Percentiles rank a stretch among this genome's conserved stretches.
phyloP scores from a whole-genome alignment of 73 alveolate species.

The Paramecium biaurelia region DNA sequence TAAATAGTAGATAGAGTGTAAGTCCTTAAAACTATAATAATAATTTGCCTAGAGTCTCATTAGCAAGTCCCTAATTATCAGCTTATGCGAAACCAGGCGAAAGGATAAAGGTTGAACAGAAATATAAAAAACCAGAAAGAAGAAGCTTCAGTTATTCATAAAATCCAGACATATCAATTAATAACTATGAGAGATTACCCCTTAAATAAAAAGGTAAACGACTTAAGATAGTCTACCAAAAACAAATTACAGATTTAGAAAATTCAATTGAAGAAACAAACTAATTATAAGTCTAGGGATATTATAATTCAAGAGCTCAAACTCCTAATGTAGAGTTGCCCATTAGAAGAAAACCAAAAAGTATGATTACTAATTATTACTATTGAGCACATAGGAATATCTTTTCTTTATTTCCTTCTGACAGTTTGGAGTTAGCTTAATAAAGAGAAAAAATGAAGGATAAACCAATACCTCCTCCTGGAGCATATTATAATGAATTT shows the following conservation, averaged over 20 bases:
- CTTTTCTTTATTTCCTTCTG: conserved; percentile 25
- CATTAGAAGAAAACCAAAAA: background rate
- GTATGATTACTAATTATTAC: background rate
- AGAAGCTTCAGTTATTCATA: background rate
- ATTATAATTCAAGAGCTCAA: background rate
- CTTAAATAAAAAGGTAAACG: background rate
- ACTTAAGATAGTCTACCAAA: background rate
- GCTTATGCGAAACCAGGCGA: conserved; percentile 21
- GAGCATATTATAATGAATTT: background rate
- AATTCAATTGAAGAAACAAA: background rate
- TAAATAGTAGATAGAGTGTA: background rate
- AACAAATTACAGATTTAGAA: background rate
- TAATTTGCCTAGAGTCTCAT: background rate
- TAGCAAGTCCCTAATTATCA: conserved; percentile 25
- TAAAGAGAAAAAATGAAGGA: conserved; percentile 31
- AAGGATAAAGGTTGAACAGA: background rate
- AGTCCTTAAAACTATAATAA: background rate
- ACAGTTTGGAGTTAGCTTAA: conserved; percentile 13
- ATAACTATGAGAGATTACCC: background rate
- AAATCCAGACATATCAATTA: conserved; percentile 3
- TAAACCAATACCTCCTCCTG: conserved; percentile 40
- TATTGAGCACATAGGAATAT: conserved; percentile 27
- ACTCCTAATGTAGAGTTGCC: background rate
- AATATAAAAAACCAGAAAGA: background rate
- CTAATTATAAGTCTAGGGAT: background rate